These are phyloP conservation scores for Mycena metata DNA, from an alignment of 768 basidiomycete genomes.

Conservation along the genomic window DNA sequence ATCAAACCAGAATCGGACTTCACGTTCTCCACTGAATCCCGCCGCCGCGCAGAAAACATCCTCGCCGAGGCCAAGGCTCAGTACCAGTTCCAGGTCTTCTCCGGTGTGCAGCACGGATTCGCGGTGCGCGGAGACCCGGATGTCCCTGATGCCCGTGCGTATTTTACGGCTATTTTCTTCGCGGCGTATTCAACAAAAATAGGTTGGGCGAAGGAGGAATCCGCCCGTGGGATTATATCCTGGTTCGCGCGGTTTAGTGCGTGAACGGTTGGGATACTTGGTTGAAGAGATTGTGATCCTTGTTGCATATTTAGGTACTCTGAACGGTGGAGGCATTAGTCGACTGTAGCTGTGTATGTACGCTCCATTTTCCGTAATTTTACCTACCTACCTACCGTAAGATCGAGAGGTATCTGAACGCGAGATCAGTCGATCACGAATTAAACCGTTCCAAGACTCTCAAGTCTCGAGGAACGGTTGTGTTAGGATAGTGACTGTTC, in stretches of 20 bases:
- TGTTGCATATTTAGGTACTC: slow-evolving; percentile 41
- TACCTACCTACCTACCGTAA: no score
- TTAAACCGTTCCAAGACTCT: neutral
- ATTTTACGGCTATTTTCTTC: neutral
- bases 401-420: no score
- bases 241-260: slow-evolving; percentile 66
- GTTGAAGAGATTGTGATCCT: no score
- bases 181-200: neutral
- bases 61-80: slow-evolving; percentile 62
- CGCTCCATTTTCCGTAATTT: no score
- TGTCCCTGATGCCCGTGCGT: slow-evolving; percentile 47
- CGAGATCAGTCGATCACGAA: no score
- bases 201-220: slow-evolving; percentile 76
- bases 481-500: no score
- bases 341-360: no score
- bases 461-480: no score
- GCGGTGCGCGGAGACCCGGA: slow-evolving; percentile 61
- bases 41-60: slow-evolving; percentile 69
- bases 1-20: slow-evolving; percentile 70
- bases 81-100: slow-evolving; percentile 73
- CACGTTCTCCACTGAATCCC: slow-evolving; percentile 65
- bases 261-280: neutral
- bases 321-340: no score
- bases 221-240: slow-evolving; percentile 60
- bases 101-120: slow-evolving; percentile 64